Percentiles rank a stretch among this genome's conserved stretches.
phyloP scores from a whole-genome alignment of 768 basidiomycete species.

The Hygrocybe punicea region DNA sequence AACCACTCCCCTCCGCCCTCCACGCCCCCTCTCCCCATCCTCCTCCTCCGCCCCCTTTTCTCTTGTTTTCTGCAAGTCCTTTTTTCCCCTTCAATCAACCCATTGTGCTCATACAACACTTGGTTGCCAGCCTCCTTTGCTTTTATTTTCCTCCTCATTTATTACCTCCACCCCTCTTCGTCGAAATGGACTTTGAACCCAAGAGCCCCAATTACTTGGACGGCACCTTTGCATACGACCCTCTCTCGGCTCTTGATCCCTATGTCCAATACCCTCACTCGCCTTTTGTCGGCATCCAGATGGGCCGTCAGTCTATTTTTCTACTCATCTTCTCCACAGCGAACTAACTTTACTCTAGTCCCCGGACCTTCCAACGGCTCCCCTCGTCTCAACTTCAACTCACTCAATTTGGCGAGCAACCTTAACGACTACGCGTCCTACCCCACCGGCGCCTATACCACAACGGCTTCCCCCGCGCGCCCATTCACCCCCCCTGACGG shows the following conservation, averaged over 20 bases:
- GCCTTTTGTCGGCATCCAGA: constrained; percentile 41
- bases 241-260: constrained; percentile 47
- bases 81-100: constrained; percentile 36
- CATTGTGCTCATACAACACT: constrained; percentile 30
- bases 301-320: constrained; percentile 60
- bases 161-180: constrained; percentile 33
- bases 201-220: constrained; percentile 50
- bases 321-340: constrained; percentile 5
- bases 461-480: constrained; percentile 55
- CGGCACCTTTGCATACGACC: constrained; percentile 42
- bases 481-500: constrained; percentile 67
- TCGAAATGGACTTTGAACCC: constrained; percentile 50
- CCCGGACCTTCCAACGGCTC: constrained; percentile 50
- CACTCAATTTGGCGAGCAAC: constrained; percentile 54
- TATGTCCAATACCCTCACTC: constrained; percentile 70
- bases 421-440: constrained; percentile 58
- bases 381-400: constrained; percentile 61
- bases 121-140: constrained; percentile 26
- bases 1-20: constrained; percentile 23
- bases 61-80: constrained; percentile 23
- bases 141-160: constrained; percentile 25
- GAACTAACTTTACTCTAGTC: constrained; percentile 36
- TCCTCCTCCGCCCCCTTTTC: constrained; percentile 13
- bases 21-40: constrained; percentile 20
- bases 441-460: constrained; percentile 49